Base-by-base conservation (phyloP, 208 protist genomes). In the Balamuthia mandrillaris region DNA sequence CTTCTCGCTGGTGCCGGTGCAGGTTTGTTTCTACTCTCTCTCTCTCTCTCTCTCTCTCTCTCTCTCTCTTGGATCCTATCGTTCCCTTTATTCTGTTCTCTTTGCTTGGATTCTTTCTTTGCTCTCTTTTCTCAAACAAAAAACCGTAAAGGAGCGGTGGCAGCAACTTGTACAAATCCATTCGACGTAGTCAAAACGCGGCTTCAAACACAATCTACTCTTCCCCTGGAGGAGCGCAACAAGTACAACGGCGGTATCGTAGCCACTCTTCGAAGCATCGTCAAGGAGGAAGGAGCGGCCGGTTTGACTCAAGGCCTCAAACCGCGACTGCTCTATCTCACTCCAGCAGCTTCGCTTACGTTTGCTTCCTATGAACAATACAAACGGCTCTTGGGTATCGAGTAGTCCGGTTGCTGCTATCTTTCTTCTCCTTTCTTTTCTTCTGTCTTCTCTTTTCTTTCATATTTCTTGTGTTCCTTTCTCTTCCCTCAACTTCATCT, bases 331-430 rank as follows among this genome's bases (percentile, higher is more conserved):
- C 49, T 77, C 44, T 77, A 77, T 54, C 39, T 77, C 24, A 77
- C 54, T 39, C 66, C 66, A 29, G 66, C 66, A 6, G 66, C 66
- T 1, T 47, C 66, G 27, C 66, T 77, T 45, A 77, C 66, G 3
- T 77, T 77, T 45, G 54, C 66, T 21, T 39, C 66, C 66, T 77
- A 77, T 27, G 66, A 77, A 27, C 42, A 77, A 4, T 77, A 77
- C 66, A 77, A 77, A 45, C 49, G 54, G 39, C 42, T 77, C 14
- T 31, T 77, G 16, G 66, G 66, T n/a, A n/a, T n/a, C n/a, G n/a
- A n/a, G n/a, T n/a, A n/a, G n/a, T n/a, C n/a, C n/a, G n/a, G n/a
- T n/a, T n/a, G n/a, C n/a, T n/a, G n/a, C n/a, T n/a, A n/a, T n/a
- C n/a, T n/a, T n/a, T n/a, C n/a, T n/a, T n/a, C n/a, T n/a, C n/a